Conservation (phyloP, 306 rosid genomes). For the Quercus aquifolioides region DNA sequence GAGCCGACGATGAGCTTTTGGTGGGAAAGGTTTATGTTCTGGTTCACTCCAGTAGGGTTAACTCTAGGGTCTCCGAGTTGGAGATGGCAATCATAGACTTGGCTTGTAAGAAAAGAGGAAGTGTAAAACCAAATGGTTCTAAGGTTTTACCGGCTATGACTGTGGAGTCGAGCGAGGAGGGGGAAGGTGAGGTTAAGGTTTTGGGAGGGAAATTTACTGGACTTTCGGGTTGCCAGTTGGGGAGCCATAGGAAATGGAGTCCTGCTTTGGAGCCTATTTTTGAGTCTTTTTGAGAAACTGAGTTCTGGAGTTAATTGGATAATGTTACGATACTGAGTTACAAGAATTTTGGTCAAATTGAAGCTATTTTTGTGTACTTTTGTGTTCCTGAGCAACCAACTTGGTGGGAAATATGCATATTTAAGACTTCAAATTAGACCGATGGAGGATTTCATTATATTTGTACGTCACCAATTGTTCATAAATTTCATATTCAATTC, state of each 20-base stretch:
- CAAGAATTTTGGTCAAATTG: no score
- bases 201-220: neutral
- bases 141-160: slow-evolving; percentile 38
- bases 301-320: neutral
- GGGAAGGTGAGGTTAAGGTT: neutral
- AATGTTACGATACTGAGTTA: neutral
- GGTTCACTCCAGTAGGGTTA: slow-evolving; percentile 34
- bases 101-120: slow-evolving; percentile 1
- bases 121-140: slow-evolving; percentile 21
- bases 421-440: neutral
- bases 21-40: slow-evolving; percentile 46
- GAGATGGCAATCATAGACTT: slow-evolving; percentile 41
- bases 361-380: no score
- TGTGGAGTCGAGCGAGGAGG: neutral
- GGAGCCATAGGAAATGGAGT: slow-evolving; percentile 44
- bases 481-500: neutral
- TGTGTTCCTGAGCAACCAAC: no score
- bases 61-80: slow-evolving; percentile 34
- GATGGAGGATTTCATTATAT: neutral
- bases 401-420: neutral
- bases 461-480: neutral
- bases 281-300: slow-evolving; percentile 13
- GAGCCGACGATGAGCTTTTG: slow-evolving; percentile 54
- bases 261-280: slow-evolving; percentile 55
- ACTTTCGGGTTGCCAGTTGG: neutral